Evolutionary conservation across 768 basidiomycete species (phyloP), one percentile per base, ranked within the genome.

Genomic region (Mycena indigotica): DNA sequence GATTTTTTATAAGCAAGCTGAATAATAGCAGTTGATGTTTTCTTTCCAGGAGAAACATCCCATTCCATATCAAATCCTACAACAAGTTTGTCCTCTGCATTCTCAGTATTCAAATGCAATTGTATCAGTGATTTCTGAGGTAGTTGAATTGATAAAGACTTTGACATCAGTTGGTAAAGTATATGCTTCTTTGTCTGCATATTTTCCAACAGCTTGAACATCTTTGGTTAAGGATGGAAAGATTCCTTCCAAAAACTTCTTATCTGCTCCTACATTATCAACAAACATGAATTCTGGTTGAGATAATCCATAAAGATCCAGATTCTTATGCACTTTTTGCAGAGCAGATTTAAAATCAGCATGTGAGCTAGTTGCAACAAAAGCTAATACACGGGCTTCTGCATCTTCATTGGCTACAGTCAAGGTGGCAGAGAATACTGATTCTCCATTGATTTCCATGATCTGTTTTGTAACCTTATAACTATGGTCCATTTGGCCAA

Each of bases 321-420:
- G 41, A 24, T 46, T 46, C 10, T 25, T n/a, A 13, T 32, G 10
- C 19, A 55, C 12, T 13, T 49, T 48, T 21, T 15, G 12, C 4
- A 50, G 26, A 17, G 24, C 54, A 38, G 44, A 5, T 35, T 55
- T 25, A 39, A 49, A 55, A 5, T 48, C 28, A 17, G 54, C n/a
- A 24, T 55, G 54, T 13, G 54, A 55, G n/a, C 46, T 55, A 25
- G 54, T 55, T 28, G 54, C 54, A 5, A 55, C 54, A 50, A 55
- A 55, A n/a, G 46, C 54, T 17, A 48, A 45, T 5, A 55, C 6
- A 13, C 29, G 45, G 28, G 24, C 17, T 23, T 55, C 46, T 1
- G 32, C 54, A 16, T 3, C 8, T 16, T 54, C 53, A 46, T 54
- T 54, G 2, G 28, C 38, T 28, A 54, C 4, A 30, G 53, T 54